Percentiles rank a stretch among this genome's conserved stretches.
These are phyloP conservation scores for Gossypioides kirkii DNA, from an alignment of 345 rosid species.

Conservation along the genomic window DNA sequence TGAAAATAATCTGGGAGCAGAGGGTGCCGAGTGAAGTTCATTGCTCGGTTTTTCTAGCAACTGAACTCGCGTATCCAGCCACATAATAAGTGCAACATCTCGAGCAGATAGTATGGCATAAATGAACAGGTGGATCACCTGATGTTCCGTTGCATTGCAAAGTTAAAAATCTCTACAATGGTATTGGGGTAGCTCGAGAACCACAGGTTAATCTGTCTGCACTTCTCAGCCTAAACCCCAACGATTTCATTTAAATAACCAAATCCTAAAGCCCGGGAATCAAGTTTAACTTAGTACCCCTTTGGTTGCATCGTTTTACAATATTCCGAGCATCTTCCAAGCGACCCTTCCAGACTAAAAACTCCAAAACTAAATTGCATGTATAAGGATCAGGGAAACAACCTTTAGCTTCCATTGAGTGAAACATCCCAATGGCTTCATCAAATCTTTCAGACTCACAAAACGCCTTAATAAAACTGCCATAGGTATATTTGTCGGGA, in stretches of 20 bases:
- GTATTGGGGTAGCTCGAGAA: background rate
- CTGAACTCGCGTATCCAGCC: background rate
- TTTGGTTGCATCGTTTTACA: slow-evolving; percentile 15
- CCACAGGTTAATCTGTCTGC: background rate
- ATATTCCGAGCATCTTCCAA: slow-evolving; percentile 30
- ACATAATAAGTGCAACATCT: background rate
- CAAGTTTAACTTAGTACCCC: slow-evolving; percentile 23
- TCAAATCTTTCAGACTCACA: slow-evolving; percentile 43
- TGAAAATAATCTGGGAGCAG: background rate
- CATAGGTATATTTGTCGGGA: slow-evolving; percentile 63
- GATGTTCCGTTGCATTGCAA: background rate
- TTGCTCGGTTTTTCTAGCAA: slow-evolving; percentile 5
- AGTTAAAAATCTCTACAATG: background rate
- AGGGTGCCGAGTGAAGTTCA: background rate
- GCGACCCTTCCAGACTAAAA: slow-evolving; percentile 20
- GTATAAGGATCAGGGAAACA: slow-evolving; percentile 57
- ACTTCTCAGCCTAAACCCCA: background rate
- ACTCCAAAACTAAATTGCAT: slow-evolving; percentile 36
- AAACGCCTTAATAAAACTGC: slow-evolving; percentile 47
- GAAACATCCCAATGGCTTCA: slow-evolving; percentile 58
- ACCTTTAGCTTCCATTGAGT: slow-evolving; percentile 54
- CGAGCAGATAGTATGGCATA: background rate
- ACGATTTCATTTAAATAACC: background rate
- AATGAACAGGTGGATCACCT: background rate
- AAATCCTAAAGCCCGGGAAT: slow-evolving; percentile 9